Percentiles rank a stretch among this genome's conserved stretches.
phyloP scores from a whole-genome alignment of 352 stramenopile species.

The Phytophthora podocarpi region DNA sequence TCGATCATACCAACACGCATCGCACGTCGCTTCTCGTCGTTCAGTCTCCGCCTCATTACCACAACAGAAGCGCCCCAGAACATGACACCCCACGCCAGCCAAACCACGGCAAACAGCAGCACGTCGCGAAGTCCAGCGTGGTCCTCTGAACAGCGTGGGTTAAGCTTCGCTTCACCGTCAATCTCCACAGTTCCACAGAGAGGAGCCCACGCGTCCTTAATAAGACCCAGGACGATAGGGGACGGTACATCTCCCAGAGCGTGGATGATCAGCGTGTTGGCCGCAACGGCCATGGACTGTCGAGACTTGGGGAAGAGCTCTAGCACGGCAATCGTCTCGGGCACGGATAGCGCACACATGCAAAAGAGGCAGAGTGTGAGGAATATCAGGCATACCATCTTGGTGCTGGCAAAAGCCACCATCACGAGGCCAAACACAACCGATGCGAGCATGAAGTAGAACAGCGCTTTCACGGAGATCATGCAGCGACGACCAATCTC shows the following conservation, averaged over 20 bases:
- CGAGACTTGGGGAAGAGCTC: conserved; percentile 88
- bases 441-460: conserved; percentile 65
- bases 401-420: conserved; percentile 57
- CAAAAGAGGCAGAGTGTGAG: conserved; percentile 74
- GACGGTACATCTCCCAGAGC: conserved; percentile 94
- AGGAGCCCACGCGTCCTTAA: conserved; percentile 94
- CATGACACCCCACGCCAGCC: conserved; percentile 73
- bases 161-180: conserved; percentile 59
- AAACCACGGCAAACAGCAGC: conserved; percentile 78
- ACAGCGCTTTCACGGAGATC: conserved; percentile 68
- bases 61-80: conserved; percentile 63
- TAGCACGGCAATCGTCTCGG: conserved; percentile 89
- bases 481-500: conserved; percentile 49
- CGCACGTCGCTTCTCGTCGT: conserved; percentile 28
- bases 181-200: conserved; percentile 79
- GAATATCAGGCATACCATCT: conserved; percentile 67
- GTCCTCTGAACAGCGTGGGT: conserved; percentile 69
- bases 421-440: conserved; percentile 65
- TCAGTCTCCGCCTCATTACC: conserved; percentile 38
- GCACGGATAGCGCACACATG: conserved; percentile 77
- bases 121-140: conserved; percentile 64
- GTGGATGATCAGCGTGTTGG: conserved; percentile 93
- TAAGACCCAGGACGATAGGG: conserved; percentile 91
- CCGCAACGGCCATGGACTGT: conserved; percentile 89
- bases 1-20: conserved; percentile 20